Evolutionary conservation across 2,329 filamentous ascomycete species (phyloP), one percentile per base, ranked within the genome.

Genomic region (Pyrenophora seminiperda): DNA sequence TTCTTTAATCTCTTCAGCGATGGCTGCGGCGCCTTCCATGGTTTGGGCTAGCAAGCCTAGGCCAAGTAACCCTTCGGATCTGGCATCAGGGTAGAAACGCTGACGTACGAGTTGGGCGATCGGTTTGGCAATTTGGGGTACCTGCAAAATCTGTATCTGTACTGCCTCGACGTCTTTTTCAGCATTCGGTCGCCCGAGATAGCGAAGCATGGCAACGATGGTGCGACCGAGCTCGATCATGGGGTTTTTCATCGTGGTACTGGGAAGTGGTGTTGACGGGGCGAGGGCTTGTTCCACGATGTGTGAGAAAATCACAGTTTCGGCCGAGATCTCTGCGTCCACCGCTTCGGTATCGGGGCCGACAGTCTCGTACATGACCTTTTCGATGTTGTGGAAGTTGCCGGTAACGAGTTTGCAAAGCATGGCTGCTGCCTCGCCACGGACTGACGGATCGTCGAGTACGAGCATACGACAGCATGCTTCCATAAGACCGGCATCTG

Each of bases 191-290:
- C 59, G 56, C 15, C 59, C 61, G 1, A 66, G 53, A 14, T 57
- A 53, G 18, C 58, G 47, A 17, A 61, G 40, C 45, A 61, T 53
- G 14, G 61, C 54, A n/a, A 72, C 55, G 4, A 72, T 62, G 5
- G 61, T 63, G 1, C 67, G 58, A 1, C 65, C 66, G 10, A 70
- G 54, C 53, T 73, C 71, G 27, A 73, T 63, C 55, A 62, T 65
- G n/a, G 67, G 55, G n/a, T 71, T 72, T 50, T 72, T 73, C 69
- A 73, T 72, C 1, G 67, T 52, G n/a, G 67, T 70, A 45, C 70
- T 73, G 4, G 70, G 70, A 2, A 73, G 22, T 19, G 71, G 67
- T 14, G 53, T 56, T 2, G 67, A 60, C 13, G 68, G 65, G n/a
- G 55, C 56, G 4, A 71, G 55, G 19, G 70, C 65, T 33, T 71